Base-by-base conservation (phyloP, 129 eudicot species). In the Saposhnikovia divaricata region DNA sequence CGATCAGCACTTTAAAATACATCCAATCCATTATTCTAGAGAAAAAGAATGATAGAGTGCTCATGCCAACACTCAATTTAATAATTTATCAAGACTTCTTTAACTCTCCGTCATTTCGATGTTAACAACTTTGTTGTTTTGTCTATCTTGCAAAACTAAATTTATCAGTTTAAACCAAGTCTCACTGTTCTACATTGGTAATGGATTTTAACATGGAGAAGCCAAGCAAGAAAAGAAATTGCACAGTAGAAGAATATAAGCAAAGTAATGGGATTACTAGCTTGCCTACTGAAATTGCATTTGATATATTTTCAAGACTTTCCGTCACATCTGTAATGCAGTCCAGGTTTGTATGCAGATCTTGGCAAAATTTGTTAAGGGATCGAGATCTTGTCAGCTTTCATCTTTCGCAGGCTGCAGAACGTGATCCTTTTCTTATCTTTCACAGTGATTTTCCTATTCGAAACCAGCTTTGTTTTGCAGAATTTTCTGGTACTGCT, bases 301-400 rank as follows among this genome's bases (percentile, higher is more conserved):
- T 88, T 0, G 91, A 91, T 53, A 81, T 91, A 74, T 87, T 87
- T 38, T 82, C 85, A 9, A 85, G 92, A 50, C 85, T 91, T 0
- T 88, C 91, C 28, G 75, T 87, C 59, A 83, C 88, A 1, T 87
- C 92, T 11, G 38, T 91, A 23, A 79, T 91, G 40, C 89, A 84
- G 72, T 89, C 84, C 88, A 84, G 91, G 65, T 87, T 87, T 50
- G 92, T 79, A 4, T 48, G 85, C 80, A 77, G 77, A 77, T 80
- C 85, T 19, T 91, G 89, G 81, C 75, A 84, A 71, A 39, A 31
- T 0, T 53, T 91, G 66, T 85, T 89, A 2, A 83, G 47, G 40
- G 89, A 88, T 77, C 86, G 80, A 13, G 74, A 78, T 57, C 89
- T 91, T 6, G 80, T 82, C 9, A 50, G 57, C 28, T 77, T 84